Evolutionary conservation across 331 rosid genomes (phyloP).

Genomic region (Acacia concinna): DNA sequence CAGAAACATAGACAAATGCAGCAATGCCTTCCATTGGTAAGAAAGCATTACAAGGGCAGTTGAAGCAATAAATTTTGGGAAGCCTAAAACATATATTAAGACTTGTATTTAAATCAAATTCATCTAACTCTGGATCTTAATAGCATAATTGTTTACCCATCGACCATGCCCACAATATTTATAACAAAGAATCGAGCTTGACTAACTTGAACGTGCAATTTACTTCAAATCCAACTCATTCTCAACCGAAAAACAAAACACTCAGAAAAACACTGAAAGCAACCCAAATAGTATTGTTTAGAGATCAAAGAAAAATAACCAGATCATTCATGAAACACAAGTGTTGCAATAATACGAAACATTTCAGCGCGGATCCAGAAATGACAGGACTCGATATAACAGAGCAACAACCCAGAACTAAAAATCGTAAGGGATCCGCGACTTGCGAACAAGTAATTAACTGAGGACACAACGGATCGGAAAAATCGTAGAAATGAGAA

Average conservation of each 20-base stretch:
- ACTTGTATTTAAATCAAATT: not conserved
- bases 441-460: not conserved
- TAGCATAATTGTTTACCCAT: not conserved
- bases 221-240: not conserved
- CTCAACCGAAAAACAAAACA: not conserved
- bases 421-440: not conserved
- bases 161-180: not conserved
- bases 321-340: not conserved
- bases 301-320: slow-evolving; percentile 22
- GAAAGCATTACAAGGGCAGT: not conserved
- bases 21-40: not conserved
- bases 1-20: not conserved
- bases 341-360: not conserved
- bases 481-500: not conserved
- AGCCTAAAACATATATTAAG: not conserved
- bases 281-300: not conserved
- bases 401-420: not conserved
- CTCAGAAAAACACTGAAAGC: not conserved
- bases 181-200: not conserved
- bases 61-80: not conserved
- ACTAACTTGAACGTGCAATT: not conserved
- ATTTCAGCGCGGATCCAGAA: slow-evolving; percentile 25
- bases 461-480: not conserved
- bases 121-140: slow-evolving; percentile 1
- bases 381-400: not conserved